A percentile compares a stretch with the other conserved stretches of the same genome.
phyloP scores from a whole-genome alignment of 2,329 filamentous ascomycete genomes.

The Phialophora verrucosa region DNA sequence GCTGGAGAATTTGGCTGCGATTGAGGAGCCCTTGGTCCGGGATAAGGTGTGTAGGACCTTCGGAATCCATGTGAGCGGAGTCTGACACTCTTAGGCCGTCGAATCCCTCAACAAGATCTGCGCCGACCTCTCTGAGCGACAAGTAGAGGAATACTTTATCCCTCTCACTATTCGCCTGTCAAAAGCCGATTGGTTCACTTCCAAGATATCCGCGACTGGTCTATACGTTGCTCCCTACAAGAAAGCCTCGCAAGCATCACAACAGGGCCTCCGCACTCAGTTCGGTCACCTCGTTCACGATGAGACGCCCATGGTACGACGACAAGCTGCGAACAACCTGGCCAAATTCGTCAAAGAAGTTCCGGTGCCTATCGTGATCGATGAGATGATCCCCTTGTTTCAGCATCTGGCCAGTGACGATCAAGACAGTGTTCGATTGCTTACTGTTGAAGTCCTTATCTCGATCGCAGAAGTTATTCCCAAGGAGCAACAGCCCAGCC shows the following conservation, averaged over 20 bases:
- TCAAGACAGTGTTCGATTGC: constrained; percentile 92
- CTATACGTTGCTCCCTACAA: constrained; percentile 93
- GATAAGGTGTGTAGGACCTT: constrained; percentile 75
- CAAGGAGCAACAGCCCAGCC: constrained; percentile 96
- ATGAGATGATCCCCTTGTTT: constrained; percentile 99
- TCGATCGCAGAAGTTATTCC: constrained; percentile 96
- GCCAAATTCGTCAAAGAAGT: constrained; percentile 98
- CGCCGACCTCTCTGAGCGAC: constrained; percentile 83
- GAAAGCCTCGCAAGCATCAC: constrained; percentile 83
- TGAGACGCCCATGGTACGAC: constrained; percentile 98
- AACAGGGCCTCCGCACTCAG: constrained; percentile 89
- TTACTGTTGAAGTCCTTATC: constrained; percentile 96
- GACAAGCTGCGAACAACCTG: constrained; percentile 94
- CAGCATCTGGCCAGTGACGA: constrained; percentile 96
- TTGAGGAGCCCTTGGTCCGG: constrained; percentile 95
- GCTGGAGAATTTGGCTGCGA: constrained; percentile 95
- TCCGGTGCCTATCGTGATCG: constrained; percentile 86
- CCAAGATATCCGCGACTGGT: constrained; percentile 96
- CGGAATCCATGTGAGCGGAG: constrained; percentile 16
- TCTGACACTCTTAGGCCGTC: constrained; percentile 70
- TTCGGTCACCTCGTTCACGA: constrained; percentile 94
- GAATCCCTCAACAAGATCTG: constrained; percentile 99
- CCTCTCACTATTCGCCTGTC: constrained; percentile 93
- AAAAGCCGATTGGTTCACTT: constrained; percentile 99
- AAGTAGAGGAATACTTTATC: constrained; percentile 97